Conservation (phyloP, 176 grass and related monocot species). For the Cenchrus americanus region DNA sequence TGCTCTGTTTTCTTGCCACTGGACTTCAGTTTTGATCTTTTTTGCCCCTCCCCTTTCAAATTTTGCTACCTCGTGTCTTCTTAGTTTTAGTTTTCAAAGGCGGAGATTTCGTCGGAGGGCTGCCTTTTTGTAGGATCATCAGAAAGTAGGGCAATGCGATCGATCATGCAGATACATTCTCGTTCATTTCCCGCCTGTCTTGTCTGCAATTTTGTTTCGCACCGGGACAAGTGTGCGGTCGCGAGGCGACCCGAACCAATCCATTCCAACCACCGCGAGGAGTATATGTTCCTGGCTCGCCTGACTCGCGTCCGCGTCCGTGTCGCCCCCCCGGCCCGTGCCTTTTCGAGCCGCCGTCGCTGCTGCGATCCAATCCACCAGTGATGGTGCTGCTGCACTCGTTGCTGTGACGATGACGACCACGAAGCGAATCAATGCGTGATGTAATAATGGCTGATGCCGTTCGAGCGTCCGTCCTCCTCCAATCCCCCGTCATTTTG, state of each 20-base stretch:
- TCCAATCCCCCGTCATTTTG: background rate
- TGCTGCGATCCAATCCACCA: no score
- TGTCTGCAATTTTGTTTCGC: background rate
- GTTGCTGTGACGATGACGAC: background rate
- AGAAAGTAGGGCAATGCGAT: background rate
- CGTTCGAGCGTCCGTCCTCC: background rate
- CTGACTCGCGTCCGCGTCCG: slow-evolving; percentile 3
- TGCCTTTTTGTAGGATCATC: background rate
- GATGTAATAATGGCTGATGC: slow-evolving; percentile 7
- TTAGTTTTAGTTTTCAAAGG: background rate
- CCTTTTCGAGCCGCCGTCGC: background rate
- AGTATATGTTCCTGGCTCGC: background rate
- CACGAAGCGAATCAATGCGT: slow-evolving; percentile 33
- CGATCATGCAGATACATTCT: slow-evolving; percentile 10
- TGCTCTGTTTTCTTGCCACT: background rate
- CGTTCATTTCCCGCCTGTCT: background rate
- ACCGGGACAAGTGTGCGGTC: background rate
- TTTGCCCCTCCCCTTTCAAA: background rate
- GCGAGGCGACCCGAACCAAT: background rate
- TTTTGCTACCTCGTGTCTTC: background rate
- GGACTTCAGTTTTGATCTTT: background rate
- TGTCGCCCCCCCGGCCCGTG: background rate
- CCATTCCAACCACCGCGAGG: background rate
- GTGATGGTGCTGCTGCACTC: background rate
- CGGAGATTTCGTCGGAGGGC: background rate